Base-by-base conservation (phyloP, 768 basidiomycete genomes). In the Mycena chlorophos region DNA sequence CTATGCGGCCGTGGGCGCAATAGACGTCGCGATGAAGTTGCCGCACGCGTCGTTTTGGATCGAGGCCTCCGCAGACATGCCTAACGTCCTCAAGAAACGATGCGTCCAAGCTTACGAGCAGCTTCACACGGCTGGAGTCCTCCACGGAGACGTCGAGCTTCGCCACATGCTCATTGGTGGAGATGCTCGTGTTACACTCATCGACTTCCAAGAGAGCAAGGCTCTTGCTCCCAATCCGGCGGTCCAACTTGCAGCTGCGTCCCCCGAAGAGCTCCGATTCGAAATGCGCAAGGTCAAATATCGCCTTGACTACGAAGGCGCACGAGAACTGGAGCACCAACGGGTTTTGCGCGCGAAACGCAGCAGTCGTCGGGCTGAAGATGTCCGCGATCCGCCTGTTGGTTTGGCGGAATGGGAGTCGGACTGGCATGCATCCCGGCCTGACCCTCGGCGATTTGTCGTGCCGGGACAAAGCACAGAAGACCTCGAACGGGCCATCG, bases 311-410 rank as follows among this genome's bases (percentile, higher is more conserved):
- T 78, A 51, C 54, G 61, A 63, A 39, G 63, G 62, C 22, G 66
- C 70, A n/a, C 52, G 59, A n/a, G 43, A 27, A 4, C 26, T 48
- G 30, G 65, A 66, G 57, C 52, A 57, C n/a, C 47, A 49, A 22
- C 55, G 50, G 43, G 40, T 58, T 20, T 52, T 55, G 60, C 56
- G 60, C 4, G 40, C 30, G 22, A 54, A 51, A 6, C 53, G 56
- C 20, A 22, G 45, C 19, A 30, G 0, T 17, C 2, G 8, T 16
- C 56, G 55, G 48, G 39, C 27, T 27, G 60, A 58, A 76, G 67
- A 91, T 77, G 69, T 78, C 79, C 17, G 85, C 86, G 38, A 91
- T 81, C 89, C 89, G 88, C 58, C 84, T 73, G 68, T 85, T 80
- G 39, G 69, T 75, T 71, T 88, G 86, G 27, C 66, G 45, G 54